Evolutionary conservation across 768 basidiomycete genomes (phyloP), one percentile per base, ranked within the genome.

Genomic region (Cytidiella melzeri): DNA sequence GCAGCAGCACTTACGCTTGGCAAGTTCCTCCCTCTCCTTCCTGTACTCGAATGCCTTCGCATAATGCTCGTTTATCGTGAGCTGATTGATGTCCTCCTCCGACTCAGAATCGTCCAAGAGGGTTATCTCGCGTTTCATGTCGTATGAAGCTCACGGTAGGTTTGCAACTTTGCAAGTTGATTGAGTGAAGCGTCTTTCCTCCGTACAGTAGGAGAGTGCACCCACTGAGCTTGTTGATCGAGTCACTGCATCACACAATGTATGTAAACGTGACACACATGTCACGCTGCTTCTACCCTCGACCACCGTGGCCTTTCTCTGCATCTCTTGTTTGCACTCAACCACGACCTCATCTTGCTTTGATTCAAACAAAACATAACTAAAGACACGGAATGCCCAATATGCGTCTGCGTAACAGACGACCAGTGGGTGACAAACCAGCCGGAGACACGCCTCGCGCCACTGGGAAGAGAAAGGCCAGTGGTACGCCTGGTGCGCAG

Each of bases 1-100:
- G 9, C 3, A 12, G 6, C 21, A 10, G 39, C 6, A 74, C 84
- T 52, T 55, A 91, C 90, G 67, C 64, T 84, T 86, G 40, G 77
- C 73, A 13, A 92, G 77, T 64, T 92, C 91, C 62, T 93, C 91
- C 21, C 87, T 75, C 59, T 92, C 88, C 63, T 92, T 93, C 58
- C 79, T 80, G 63, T 83, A 77, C 53, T 87, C 79, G 57, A 86
- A 93, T 0, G 90, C 90, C 54, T 88, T 90, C 7, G 88, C 90
- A 55, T 74, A 89, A 45, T 81, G 79, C 51, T 84, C 76, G 61
- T 90, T 87, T 55, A 89, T 78, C 1, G 81, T 84, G 49, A 89
- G 58, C 36, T 73, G 70, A 43, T 79, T 68, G 21, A 69, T 50
- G 28, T 69, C 68, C 15, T 15, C 30, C 41, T 72, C 69, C 13